Conservation (phyloP, 2,329 filamentous ascomycete species). For the Pyrenochaeta sp. region DNA sequence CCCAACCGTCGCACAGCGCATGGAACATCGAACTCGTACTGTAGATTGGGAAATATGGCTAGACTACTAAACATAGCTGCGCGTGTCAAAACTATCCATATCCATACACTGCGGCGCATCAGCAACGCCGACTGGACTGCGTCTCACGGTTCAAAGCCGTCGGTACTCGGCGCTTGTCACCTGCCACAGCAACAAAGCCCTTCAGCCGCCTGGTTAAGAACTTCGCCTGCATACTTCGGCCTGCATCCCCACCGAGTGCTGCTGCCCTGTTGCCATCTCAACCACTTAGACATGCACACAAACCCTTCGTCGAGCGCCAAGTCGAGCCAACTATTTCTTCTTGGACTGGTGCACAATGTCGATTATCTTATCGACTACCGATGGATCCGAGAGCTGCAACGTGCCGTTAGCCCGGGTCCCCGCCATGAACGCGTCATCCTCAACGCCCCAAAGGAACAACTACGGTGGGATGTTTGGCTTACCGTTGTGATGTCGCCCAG, state of each 20-base stretch:
- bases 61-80: constrained; percentile 8
- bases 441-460: constrained; percentile 16
- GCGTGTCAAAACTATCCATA: constrained; percentile 4
- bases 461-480: constrained; percentile 52
- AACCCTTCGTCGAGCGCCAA: constrained; percentile 4
- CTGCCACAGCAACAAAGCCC: constrained; percentile 3
- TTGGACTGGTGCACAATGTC: constrained; percentile 72
- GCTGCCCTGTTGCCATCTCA: constrained; percentile 2
- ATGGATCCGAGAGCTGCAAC: constrained; percentile 82
- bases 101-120: constrained; percentile 11
- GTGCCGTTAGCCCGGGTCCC: constrained; percentile 36
- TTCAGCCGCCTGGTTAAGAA: constrained; percentile 1
- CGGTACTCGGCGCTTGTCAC: constrained; percentile 11
- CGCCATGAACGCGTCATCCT: constrained; percentile 40
- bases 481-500: constrained; percentile 92
- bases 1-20: neutral
- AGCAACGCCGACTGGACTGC: constrained; percentile 6
- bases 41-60: neutral
- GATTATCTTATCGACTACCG: constrained; percentile 90
- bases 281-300: constrained; percentile 8
- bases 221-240: constrained; percentile 7
- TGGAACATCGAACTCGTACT: constrained; percentile 1
- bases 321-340: constrained; percentile 49
- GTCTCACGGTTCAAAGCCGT: constrained; percentile 13
- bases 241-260: neutral